A percentile compares a stretch with the other conserved stretches of the same genome.
Evolutionary conservation across 1,284 basidiomycete species (phyloP).

Genomic region (Fomitopsis palustris): DNA sequence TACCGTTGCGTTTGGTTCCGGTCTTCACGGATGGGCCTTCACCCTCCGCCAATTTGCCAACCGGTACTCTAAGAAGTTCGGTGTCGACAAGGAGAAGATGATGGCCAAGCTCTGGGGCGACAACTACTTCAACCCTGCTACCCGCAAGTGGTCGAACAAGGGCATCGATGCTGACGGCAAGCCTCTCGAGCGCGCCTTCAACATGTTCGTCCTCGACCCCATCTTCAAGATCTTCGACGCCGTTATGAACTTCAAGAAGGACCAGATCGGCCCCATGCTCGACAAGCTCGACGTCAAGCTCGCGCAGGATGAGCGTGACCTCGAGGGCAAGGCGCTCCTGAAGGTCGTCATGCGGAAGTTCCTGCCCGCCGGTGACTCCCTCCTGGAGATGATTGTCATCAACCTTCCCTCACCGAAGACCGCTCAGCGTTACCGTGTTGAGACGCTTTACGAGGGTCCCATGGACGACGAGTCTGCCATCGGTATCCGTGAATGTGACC

Average conservation of each 20-base stretch:
- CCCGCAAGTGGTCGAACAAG: conserved; percentile 96
- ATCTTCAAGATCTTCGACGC: conserved; percentile 99
- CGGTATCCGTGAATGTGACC: conserved; percentile 98
- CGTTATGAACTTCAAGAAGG: conserved; percentile 99
- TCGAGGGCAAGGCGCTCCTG: conserved; percentile 95
- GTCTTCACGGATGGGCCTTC: conserved; percentile 99
- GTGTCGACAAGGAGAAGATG: conserved; percentile 99
- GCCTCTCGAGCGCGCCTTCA: conserved; percentile 89
- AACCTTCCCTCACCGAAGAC: conserved; percentile 97
- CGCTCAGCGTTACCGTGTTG: conserved; percentile 97
- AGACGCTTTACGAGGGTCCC: conserved; percentile 99
- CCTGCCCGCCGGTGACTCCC: conserved; percentile 97
- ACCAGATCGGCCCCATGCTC: conserved; percentile 80
- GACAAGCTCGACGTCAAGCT: conserved; percentile 98
- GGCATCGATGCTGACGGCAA: conserved; percentile 80
- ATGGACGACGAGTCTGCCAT: conserved; percentile 99
- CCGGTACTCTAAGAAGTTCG: conserved; percentile 98
- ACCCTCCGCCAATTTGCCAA: conserved; percentile 96
- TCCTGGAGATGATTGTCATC: conserved; percentile 99
- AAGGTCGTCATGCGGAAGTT: conserved; percentile 99
- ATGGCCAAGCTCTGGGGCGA: conserved; percentile 99
- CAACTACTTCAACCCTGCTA: conserved; percentile 99
- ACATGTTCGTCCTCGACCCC: conserved; percentile 97
- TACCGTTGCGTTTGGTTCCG: conserved; percentile 98
- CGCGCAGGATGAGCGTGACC: conserved; percentile 86